Evolutionary conservation across 495 filamentous ascomycete species (phyloP).

Genomic region (Neurospora sp.): DNA sequence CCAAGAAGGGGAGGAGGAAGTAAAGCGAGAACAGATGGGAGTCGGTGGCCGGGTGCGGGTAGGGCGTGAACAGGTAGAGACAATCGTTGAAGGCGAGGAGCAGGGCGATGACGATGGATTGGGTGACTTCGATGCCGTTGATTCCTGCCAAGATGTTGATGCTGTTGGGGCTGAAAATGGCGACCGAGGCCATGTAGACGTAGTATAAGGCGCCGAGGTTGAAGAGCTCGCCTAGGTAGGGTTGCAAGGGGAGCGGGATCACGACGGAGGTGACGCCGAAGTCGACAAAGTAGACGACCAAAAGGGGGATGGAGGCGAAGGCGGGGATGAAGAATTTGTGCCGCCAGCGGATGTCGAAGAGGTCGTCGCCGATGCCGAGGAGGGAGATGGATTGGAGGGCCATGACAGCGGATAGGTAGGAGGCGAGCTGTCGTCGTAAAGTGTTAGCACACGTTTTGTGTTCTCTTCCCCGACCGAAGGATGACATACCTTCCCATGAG

Average conservation of each 20-base stretch:
- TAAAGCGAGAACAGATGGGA: conserved; percentile 93
- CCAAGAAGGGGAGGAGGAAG: conserved; percentile 86
- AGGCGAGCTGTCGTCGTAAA: conserved; percentile 58
- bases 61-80: conserved; percentile 67
- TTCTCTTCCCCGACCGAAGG: not conserved
- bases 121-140: conserved; percentile 92
- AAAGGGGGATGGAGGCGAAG: conserved; percentile 85
- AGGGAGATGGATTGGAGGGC: conserved; percentile 83
- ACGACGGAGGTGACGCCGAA: conserved; percentile 95
- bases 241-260: conserved; percentile 71
- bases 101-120: conserved; percentile 82
- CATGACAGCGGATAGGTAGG: conserved; percentile 87
- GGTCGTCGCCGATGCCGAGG: conserved; percentile 88
- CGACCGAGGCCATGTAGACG: conserved; percentile 85
- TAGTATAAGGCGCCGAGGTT: conserved; percentile 91
- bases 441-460: not conserved
- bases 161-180: conserved; percentile 94
- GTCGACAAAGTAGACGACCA: conserved; percentile 96
- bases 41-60: conserved; percentile 88
- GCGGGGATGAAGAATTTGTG: conserved; percentile 97
- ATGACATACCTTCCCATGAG: conserved; percentile 65
- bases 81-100: conserved; percentile 77
- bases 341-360: conserved; percentile 97
- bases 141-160: conserved; percentile 98
- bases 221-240: conserved; percentile 70